These are phyloP conservation scores for Trichomonas vaginalis DNA, from an alignment of 208 protist genomes.

Conservation along the genomic window DNA sequence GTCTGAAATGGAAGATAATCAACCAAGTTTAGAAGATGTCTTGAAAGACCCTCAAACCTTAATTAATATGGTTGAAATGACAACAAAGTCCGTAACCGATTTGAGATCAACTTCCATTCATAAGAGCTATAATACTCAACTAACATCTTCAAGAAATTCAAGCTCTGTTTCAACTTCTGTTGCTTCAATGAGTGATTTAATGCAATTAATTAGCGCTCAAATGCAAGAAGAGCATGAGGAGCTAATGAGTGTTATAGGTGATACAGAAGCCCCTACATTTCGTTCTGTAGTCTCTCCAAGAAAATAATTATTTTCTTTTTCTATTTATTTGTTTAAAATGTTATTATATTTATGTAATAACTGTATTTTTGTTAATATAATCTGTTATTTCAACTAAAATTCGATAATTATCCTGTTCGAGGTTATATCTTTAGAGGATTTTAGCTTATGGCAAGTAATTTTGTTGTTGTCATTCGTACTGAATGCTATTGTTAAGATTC, in stretches of 20 bases:
- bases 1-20: not conserved
- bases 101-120: not conserved
- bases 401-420: too few species aligned
- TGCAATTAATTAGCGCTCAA: not conserved
- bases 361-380: too few species aligned
- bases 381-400: too few species aligned
- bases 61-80: not conserved
- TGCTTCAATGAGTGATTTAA: not conserved
- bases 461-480: too few species aligned
- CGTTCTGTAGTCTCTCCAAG: not conserved
- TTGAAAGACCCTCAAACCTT: not conserved
- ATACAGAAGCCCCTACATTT: not conserved
- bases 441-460: too few species aligned
- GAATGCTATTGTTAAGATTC: too few species aligned
- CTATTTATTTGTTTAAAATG: too few species aligned
- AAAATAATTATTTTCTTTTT: constrained; percentile 37
- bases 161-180: not conserved
- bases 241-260: not conserved
- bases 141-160: not conserved
- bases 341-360: too few species aligned
- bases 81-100: not conserved
- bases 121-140: not conserved
- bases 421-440: too few species aligned
- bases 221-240: not conserved
- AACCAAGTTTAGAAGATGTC: not conserved